Conservation (phyloP, 805 yeast species). For the Kazachstania africana region DNA sequence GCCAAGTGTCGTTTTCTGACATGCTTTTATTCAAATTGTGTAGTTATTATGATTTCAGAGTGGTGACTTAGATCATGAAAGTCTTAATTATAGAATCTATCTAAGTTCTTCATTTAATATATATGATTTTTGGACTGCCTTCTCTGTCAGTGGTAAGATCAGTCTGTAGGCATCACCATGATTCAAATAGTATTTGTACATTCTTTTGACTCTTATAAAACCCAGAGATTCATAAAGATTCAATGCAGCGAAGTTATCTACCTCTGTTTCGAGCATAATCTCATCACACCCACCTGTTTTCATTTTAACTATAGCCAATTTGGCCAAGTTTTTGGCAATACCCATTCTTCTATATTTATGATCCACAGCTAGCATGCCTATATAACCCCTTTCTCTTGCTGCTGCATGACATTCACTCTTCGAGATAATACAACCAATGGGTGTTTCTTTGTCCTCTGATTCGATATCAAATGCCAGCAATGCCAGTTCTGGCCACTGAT, state of each 20-base stretch:
- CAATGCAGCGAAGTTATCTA: slow-evolving; percentile 61
- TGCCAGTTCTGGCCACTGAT: slow-evolving; percentile 84
- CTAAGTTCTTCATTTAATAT: too few species aligned
- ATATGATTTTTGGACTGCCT: too few species aligned
- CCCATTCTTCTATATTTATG: slow-evolving; percentile 63
- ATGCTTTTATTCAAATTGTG: too few species aligned
- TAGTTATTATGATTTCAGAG: too few species aligned
- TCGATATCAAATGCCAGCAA: slow-evolving; percentile 40
- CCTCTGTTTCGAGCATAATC: slow-evolving; percentile 88
- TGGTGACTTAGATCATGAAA: too few species aligned
- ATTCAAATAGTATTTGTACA: slow-evolving; percentile 79
- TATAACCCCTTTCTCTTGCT: slow-evolving; percentile 68
- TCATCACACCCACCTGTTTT: slow-evolving; percentile 64
- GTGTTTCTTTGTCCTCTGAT: slow-evolving; percentile 17
- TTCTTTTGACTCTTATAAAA: slow-evolving; percentile 59
- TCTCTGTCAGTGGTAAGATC: slow-evolving; percentile 66
- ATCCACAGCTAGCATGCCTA: slow-evolving; percentile 90
- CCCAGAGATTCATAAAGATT: slow-evolving; percentile 64
- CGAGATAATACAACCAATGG: slow-evolving; percentile 79
- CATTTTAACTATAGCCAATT: slow-evolving; percentile 53
- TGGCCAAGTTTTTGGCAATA: slow-evolving; percentile 66
- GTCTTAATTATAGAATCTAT: too few species aligned
- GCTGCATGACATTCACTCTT: slow-evolving; percentile 69
- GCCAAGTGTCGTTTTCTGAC: too few species aligned
- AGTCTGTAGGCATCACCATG: slow-evolving; percentile 88